phyloP scores from a whole-genome alignment of 768 basidiomycete species.

The Pulveroboletus frians region DNA sequence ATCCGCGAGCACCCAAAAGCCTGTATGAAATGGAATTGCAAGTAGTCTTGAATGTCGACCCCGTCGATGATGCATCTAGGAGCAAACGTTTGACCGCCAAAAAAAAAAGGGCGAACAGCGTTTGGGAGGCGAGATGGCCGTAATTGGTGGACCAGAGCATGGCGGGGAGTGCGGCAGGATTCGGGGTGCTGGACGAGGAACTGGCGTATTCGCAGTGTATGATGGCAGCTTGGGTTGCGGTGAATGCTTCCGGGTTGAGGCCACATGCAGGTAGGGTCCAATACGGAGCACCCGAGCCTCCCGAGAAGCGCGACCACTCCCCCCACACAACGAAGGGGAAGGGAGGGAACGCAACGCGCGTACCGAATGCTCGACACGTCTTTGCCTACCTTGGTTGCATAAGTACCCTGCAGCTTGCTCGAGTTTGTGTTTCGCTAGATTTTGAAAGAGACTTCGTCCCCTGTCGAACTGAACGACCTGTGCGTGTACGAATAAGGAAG shows the following conservation, averaged over 20 bases:
- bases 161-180: too few relatives aligned
- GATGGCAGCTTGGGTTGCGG: too few relatives aligned
- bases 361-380: conserved; percentile 85
- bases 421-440: conserved; percentile 91
- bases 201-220: too few relatives aligned
- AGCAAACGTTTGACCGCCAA: too few relatives aligned
- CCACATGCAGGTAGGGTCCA: too few relatives aligned
- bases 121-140: conserved; percentile 79
- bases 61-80: conserved; percentile 89
- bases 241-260: too few relatives aligned
- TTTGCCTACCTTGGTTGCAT: conserved; percentile 89
- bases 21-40: conserved; percentile 70
- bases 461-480: conserved; percentile 71
- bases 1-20: conserved; percentile 77
- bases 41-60: conserved; percentile 86
- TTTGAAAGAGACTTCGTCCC: conserved; percentile 96
- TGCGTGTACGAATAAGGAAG: too few relatives aligned
- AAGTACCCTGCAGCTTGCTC: conserved; percentile 88
- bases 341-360: conserved; percentile 34
- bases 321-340: too few relatives aligned
- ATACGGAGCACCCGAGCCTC: conserved; percentile 91
- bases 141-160: conserved; percentile 99
- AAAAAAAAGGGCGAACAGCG: conserved; percentile 92
- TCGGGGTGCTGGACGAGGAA: too few relatives aligned
- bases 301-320: conserved; percentile 88